Conservation (phyloP, 345 rosid species). For the Carallia brachiata region DNA sequence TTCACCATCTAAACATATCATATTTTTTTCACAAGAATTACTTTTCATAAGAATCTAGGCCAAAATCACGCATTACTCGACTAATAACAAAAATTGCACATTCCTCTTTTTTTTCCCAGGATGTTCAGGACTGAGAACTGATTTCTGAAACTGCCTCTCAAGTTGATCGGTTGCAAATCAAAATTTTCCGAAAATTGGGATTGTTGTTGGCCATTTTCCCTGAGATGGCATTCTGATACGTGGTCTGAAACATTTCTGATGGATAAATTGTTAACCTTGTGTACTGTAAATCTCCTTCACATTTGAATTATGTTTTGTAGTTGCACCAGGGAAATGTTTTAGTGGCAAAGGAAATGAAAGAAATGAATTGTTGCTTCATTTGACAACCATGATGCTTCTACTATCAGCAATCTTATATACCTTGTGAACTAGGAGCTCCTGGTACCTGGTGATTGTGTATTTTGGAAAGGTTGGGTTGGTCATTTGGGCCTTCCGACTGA, state of each 20-base stretch:
- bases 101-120: conserved; percentile 22
- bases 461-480: too few species aligned
- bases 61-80: background rate
- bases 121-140: conserved; percentile 32
- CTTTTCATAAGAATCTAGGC: too few species aligned
- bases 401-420: background rate
- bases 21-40: too few species aligned
- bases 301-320: background rate
- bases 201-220: conserved; percentile 25
- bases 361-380: conserved; percentile 17
- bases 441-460: too few species aligned
- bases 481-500: too few species aligned
- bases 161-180: conserved; percentile 7
- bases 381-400: background rate
- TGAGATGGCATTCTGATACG: conserved; percentile 16
- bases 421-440: too few species aligned
- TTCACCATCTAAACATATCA: too few species aligned
- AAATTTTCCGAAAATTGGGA: conserved; percentile 22
- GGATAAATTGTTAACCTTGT: conserved; percentile 17
- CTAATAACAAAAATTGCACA: background rate
- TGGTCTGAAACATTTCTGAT: conserved; percentile 13
- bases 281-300: background rate
- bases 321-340: conserved; percentile 1
- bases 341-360: background rate
- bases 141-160: conserved; percentile 1